Percentiles rank a stretch among this genome's conserved stretches.
Conservation (phyloP, 2,329 filamentous ascomycete genomes). For the Septoria petroselini region DNA sequence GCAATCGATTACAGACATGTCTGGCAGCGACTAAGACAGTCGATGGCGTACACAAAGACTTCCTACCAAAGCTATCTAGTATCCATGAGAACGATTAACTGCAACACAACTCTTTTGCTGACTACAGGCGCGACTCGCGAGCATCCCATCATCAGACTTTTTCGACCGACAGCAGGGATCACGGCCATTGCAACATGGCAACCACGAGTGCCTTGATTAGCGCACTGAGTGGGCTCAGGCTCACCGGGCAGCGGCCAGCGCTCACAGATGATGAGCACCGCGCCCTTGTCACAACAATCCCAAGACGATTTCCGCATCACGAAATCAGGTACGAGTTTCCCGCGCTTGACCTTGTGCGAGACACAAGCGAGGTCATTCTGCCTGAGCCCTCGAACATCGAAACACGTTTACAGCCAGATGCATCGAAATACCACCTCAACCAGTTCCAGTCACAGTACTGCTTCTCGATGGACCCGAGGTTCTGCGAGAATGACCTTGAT, state of each 20-base stretch:
- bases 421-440: slow-evolving; percentile 3
- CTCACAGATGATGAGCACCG: not conserved
- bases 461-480: slow-evolving; percentile 2
- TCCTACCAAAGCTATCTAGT: too few species aligned
- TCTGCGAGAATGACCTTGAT: not conserved
- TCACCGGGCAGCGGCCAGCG: slow-evolving; percentile 1
- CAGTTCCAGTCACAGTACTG: slow-evolving; percentile 1
- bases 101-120: too few species aligned
- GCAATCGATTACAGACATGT: too few species aligned
- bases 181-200: not conserved
- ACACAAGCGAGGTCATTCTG: slow-evolving; percentile 1
- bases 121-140: too few species aligned
- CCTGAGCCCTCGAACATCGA: slow-evolving; percentile 11
- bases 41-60: too few species aligned
- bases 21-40: not conserved
- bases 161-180: not conserved
- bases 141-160: too few species aligned
- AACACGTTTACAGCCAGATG: slow-evolving; percentile 3
- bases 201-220: slow-evolving; percentile 2
- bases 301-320: slow-evolving; percentile 11
- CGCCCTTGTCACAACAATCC: not conserved
- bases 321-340: slow-evolving; percentile 13
- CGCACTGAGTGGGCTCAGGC: slow-evolving; percentile 1
- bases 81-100: too few species aligned
- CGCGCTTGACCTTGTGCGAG: slow-evolving; percentile 10